Conservation (phyloP, 139 green algal genomes). For the Chlorella vulgaris region DNA sequence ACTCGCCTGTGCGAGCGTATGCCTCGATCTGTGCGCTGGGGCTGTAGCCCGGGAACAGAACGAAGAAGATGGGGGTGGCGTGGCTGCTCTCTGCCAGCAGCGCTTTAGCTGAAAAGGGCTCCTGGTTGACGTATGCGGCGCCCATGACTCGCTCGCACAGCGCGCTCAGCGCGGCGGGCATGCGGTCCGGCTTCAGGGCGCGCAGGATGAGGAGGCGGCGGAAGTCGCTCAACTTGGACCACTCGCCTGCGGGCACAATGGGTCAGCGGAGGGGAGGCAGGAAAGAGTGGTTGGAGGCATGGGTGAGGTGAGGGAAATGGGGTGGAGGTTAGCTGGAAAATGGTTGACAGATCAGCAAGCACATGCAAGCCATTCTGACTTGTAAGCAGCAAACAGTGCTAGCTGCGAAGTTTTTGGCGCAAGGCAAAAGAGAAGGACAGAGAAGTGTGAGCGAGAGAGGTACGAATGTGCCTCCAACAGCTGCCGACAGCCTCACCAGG, state of each 20-base stretch:
- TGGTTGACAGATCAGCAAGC: too few species aligned
- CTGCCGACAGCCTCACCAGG: slow-evolving; percentile 48
- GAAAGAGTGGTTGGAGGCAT: background rate
- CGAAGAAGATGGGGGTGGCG: slow-evolving; percentile 85
- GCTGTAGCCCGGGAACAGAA: slow-evolving; percentile 89
- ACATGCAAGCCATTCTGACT: too few species aligned
- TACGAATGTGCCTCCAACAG: background rate
- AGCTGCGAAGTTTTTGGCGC: too few species aligned
- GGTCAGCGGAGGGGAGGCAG: background rate
- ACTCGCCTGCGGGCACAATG: slow-evolving; percentile 63
- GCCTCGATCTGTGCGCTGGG: slow-evolving; percentile 87
- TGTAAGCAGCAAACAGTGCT: too few species aligned
- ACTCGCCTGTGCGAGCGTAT: slow-evolving; percentile 73
- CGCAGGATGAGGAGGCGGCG: slow-evolving; percentile 83
- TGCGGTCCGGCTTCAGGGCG: slow-evolving; percentile 83
- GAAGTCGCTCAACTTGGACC: slow-evolving; percentile 87
- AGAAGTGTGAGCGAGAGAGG: too few species aligned
- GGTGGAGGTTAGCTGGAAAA: background rate
- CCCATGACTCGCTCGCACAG: slow-evolving; percentile 85
- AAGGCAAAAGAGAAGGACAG: too few species aligned
- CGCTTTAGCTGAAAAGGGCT: slow-evolving; percentile 79
- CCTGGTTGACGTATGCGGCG: slow-evolving; percentile 58
- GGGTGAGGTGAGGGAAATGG: too few species aligned
- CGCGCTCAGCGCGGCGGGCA: slow-evolving; percentile 78
- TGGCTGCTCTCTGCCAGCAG: slow-evolving; percentile 51